Base-by-base conservation (phyloP, 2,329 filamentous ascomycete species). In the Polytolypa hystricis region DNA sequence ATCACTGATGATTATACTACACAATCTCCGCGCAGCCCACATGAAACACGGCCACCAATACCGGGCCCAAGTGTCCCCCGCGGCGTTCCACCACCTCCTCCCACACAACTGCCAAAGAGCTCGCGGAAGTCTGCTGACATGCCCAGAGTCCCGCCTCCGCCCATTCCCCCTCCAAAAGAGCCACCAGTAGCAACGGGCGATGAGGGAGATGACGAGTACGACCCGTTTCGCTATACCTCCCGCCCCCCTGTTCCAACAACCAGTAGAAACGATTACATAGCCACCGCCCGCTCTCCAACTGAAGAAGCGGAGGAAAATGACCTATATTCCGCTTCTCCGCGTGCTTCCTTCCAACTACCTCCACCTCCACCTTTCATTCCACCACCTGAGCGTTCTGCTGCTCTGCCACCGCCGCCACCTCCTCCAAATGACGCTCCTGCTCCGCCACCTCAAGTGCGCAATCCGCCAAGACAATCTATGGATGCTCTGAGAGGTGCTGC, bases 111-210 rank as follows among this genome's bases (percentile, higher is more conserved):
- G 8, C 69, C 67, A 30, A 68, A 66, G 41, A 65, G 66, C 38
- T 65, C 62, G 40, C 69, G 83, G 40, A 67, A 67, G 38, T 91
- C 84, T 1, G 60, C 77, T 32, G 85, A 93, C 50, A 69, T 73
- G 37, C 82, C 84, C 31, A 74, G 82, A 45, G 74, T 66, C 33
- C 76, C 75, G 25, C 82, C 82, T 30, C 81, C 81, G 2, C 79
- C 79, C 4, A 40, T 54, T 11, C 61, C 62, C 12, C 74, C 68
- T 21, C 67, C 66, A 19, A 65, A 66, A 45, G 64, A 69, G 39
- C 51, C 51, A 25, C 54, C 60, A 19, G 52, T 54, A 23, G 64
- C 65, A 28, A 66, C 69, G 17, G 77, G 81, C 23, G 57, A 59
- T 23, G 64, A 65, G 28, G 66, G 69, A 20, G 78, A 82, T 21